phyloP scores from a whole-genome alignment of 2,329 filamentous ascomycete species.

The Fusarium nelsonii region DNA sequence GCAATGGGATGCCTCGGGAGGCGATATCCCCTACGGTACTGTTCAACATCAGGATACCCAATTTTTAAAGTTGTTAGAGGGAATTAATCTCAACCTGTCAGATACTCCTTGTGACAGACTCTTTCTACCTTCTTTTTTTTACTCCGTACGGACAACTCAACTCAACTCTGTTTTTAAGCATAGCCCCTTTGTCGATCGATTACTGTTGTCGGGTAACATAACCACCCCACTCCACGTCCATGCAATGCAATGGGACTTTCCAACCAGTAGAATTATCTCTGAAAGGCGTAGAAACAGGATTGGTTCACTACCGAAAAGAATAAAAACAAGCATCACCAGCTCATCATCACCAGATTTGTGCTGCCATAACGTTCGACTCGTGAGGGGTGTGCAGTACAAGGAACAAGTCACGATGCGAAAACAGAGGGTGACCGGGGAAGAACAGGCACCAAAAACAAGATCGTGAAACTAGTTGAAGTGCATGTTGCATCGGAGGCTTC shows the following conservation, averaged over 20 bases:
- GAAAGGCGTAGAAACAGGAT: conserved; percentile 9
- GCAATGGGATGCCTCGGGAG: conserved; percentile 12
- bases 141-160: too few relatives aligned
- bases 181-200: conserved; percentile 20
- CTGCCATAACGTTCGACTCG: not conserved
- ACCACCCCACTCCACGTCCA: not conserved
- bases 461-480: not conserved
- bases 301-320: not conserved
- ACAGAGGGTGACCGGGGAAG: not conserved
- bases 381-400: conserved; percentile 1
- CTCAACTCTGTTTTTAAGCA: not conserved
- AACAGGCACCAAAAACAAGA: not conserved
- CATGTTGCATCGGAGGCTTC: not conserved
- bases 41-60: not conserved
- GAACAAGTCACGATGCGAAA: not conserved
- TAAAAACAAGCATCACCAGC: not conserved
- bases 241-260: not conserved
- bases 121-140: not conserved
- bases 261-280: conserved; percentile 1
- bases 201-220: not conserved
- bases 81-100: not conserved
- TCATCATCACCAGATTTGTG: conserved; percentile 11
- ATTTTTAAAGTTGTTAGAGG: conserved; percentile 14
- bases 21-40: not conserved
- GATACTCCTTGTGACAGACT: conserved; percentile 1